These are phyloP conservation scores for Vararia minispora DNA, from an alignment of 768 basidiomycete species.

Conservation along the genomic window DNA sequence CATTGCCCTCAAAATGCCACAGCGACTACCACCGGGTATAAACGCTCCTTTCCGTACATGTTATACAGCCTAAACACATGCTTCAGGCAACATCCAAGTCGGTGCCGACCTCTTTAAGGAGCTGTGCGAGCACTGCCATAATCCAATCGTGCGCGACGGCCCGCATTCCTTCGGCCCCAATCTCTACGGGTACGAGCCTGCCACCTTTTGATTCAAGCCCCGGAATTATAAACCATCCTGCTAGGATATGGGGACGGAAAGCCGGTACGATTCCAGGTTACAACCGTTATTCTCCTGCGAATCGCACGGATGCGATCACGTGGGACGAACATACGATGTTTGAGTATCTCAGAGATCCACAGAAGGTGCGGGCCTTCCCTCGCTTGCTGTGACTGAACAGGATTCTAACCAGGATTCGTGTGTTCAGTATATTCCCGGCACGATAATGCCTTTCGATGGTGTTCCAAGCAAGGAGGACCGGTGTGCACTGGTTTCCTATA, in stretches of 20 bases:
- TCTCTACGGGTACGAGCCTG: conserved; percentile 64
- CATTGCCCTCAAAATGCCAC: too few species aligned
- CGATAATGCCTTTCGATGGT: conserved; percentile 97
- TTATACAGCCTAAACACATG: too few species aligned
- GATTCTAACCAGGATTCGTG: too few species aligned
- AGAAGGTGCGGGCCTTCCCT: conserved; percentile 52
- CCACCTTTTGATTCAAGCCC: not conserved
- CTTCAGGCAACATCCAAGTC: conserved; percentile 77
- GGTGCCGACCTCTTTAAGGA: conserved; percentile 94
- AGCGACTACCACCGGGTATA: too few species aligned
- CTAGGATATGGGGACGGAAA: conserved; percentile 75
- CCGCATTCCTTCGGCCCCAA: conserved; percentile 88
- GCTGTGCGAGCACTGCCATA: conserved; percentile 89
- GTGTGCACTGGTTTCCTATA: conserved; percentile 77
- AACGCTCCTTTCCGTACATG: too few species aligned
- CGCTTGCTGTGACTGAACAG: not conserved
- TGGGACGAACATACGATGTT: conserved; percentile 84
- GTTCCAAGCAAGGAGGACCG: conserved; percentile 97
- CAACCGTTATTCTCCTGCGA: conserved; percentile 88
- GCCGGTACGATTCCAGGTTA: conserved; percentile 76
- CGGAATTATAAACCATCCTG: not conserved
- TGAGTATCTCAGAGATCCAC: conserved; percentile 92
- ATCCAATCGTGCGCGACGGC: conserved; percentile 60
- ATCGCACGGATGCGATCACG: conserved; percentile 81
- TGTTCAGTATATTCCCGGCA: conserved; percentile 78